phyloP scores from a whole-genome alignment of 352 stramenopile species.

The Paralagenidium karlingii region DNA sequence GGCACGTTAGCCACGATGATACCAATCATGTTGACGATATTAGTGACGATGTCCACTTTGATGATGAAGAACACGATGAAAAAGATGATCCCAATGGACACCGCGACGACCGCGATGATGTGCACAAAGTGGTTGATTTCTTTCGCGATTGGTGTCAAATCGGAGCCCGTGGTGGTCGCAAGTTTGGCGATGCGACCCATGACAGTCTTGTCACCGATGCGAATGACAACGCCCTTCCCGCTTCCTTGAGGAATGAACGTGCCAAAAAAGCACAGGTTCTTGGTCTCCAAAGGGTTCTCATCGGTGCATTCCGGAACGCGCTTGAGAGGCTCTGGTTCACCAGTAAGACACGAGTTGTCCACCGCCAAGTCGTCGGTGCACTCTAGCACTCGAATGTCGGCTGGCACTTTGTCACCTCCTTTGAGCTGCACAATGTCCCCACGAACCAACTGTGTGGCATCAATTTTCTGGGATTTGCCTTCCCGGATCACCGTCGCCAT shows the following conservation, averaged over 20 bases:
- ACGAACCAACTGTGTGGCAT: constrained; percentile 59
- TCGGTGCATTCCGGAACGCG: constrained; percentile 55
- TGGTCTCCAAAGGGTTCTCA: constrained; percentile 67
- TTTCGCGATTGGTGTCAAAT: constrained; percentile 37
- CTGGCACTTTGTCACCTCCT: constrained; percentile 87
- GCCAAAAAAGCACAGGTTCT: constrained; percentile 75
- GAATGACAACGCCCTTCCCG: constrained; percentile 53
- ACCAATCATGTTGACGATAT: constrained; percentile 90
- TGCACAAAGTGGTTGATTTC: constrained; percentile 67
- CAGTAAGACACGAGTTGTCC: constrained; percentile 79
- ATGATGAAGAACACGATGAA: constrained; percentile 46
- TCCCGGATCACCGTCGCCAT: constrained; percentile 66
- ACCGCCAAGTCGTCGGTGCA: constrained; percentile 88
- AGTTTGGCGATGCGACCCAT: constrained; percentile 67
- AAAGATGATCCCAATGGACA: constrained; percentile 43
- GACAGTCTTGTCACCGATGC: constrained; percentile 66
- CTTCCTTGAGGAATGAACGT: constrained; percentile 65
- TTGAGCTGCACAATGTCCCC: constrained; percentile 86
- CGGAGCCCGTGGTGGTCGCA: constrained; percentile 32
- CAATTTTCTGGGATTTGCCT: constrained; percentile 65
- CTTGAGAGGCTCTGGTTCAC: constrained; percentile 82
- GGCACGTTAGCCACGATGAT: constrained; percentile 94
- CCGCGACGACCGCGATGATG: constrained; percentile 42
- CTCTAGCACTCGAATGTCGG: constrained; percentile 91
- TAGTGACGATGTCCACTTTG: constrained; percentile 30